These are phyloP conservation scores for Ascosphaera apis DNA, from an alignment of 2,329 filamentous ascomycete genomes.

Conservation along the genomic window DNA sequence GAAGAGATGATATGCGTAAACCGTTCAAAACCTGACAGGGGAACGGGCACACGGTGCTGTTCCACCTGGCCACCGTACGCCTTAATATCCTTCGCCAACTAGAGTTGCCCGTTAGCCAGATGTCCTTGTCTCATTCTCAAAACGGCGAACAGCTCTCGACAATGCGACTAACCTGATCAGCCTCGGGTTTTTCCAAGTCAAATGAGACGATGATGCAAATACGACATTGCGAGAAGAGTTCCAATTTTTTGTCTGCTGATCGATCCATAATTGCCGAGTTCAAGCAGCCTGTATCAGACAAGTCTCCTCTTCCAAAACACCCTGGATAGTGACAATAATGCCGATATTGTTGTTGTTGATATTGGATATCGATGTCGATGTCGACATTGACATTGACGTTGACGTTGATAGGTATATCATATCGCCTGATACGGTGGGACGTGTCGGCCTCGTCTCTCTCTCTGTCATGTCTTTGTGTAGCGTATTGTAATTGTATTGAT, in stretches of 20 bases:
- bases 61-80: conserved; percentile 26
- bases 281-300: neutral
- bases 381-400: no score
- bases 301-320: conserved; percentile 11
- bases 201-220: conserved; percentile 24
- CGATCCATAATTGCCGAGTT: neutral
- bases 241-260: neutral
- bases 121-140: neutral
- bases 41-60: conserved; percentile 16
- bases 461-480: no score
- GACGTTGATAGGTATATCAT: no score
- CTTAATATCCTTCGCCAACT: conserved; percentile 25
- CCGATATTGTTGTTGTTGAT: neutral
- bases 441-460: no score
- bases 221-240: conserved; percentile 22
- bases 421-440: no score
- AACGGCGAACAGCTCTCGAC: neutral
- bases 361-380: conserved; percentile 4
- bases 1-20: conserved; percentile 47
- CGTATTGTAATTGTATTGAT: no score
- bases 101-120: neutral
- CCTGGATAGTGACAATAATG: conserved; percentile 2
- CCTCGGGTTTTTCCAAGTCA: conserved; percentile 16
- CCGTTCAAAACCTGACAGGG: conserved; percentile 18
- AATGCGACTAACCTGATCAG: conserved; percentile 16